Conservation (phyloP, 306 rosid genomes). For the Vigna reflexopilosa region DNA sequence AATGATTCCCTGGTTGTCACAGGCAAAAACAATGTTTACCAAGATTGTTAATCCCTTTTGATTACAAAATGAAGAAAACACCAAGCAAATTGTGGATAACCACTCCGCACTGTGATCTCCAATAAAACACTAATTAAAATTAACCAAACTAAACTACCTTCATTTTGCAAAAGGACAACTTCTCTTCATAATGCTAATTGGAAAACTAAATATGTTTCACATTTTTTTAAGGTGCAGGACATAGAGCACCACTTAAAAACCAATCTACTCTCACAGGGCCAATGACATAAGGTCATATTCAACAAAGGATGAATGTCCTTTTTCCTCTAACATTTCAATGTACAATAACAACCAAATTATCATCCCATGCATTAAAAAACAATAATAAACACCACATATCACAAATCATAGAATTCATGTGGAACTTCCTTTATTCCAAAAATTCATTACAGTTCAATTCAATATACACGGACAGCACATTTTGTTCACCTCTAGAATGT, state of each 20-base stretch:
- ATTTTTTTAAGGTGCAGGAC: background rate
- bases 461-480: slow-evolving; percentile 48
- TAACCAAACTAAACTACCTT: slow-evolving; percentile 18
- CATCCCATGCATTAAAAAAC: slow-evolving; percentile 26
- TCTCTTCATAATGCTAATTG: background rate
- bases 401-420: background rate
- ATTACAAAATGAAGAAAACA: slow-evolving; percentile 26
- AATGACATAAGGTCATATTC: slow-evolving; percentile 1
- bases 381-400: background rate
- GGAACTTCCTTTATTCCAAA: slow-evolving; percentile 24
- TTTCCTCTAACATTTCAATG: background rate
- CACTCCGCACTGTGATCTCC: slow-evolving; percentile 2
- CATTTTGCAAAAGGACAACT: background rate
- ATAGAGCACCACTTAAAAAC: slow-evolving; percentile 17
- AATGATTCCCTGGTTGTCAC: slow-evolving; percentile 1
- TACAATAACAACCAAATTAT: slow-evolving; percentile 13
- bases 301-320: background rate
- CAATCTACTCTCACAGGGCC: slow-evolving; percentile 22
- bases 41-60: slow-evolving; percentile 21
- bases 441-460: slow-evolving; percentile 52
- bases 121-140: slow-evolving; percentile 1
- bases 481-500: slow-evolving; percentile 94
- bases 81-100: background rate
- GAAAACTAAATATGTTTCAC: background rate
- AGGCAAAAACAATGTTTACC: background rate